These are phyloP conservation scores for Hanseniaspora mollemarum DNA, from an alignment of 805 yeast genomes.

Conservation along the genomic window DNA sequence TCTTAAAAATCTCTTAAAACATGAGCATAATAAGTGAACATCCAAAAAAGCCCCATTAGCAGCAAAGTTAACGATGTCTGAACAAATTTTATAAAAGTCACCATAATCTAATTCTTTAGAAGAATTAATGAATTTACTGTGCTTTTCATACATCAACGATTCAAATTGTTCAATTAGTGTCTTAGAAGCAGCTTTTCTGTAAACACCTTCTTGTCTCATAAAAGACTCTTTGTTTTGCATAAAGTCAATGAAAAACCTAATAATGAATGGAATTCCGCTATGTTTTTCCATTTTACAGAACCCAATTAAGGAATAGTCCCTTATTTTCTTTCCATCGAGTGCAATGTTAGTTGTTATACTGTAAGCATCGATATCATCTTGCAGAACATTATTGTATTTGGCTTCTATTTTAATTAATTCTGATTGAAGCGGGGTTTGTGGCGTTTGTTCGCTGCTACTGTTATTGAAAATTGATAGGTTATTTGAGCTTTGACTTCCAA, in stretches of 20 bases:
- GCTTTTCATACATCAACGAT: slow-evolving; percentile 21
- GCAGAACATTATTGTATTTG: background rate
- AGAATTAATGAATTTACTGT: slow-evolving; percentile 26
- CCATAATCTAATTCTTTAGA: background rate
- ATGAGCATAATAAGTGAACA: slow-evolving; percentile 75
- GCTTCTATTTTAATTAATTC: background rate
- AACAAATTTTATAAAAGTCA: background rate
- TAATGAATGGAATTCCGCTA: slow-evolving; percentile 50
- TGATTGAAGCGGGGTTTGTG: no score
- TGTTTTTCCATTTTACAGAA: slow-evolving; percentile 53
- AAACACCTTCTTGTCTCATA: slow-evolving; percentile 70
- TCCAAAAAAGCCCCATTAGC: slow-evolving; percentile 42
- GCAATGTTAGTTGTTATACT: background rate
- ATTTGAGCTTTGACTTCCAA: background rate
- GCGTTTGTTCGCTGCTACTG: no score
- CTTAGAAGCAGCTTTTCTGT: slow-evolving; percentile 77
- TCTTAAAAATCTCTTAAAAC: slow-evolving; percentile 76
- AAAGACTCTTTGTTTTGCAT: slow-evolving; percentile 58
- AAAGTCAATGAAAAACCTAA: slow-evolving; percentile 59
- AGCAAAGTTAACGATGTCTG: slow-evolving; percentile 22
- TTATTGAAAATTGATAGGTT: background rate
- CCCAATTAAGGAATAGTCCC: slow-evolving; percentile 42
- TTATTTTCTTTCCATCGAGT: background rate
- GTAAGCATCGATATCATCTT: background rate
- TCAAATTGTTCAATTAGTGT: slow-evolving; percentile 34